Base-by-base conservation (phyloP, 129 eudicot species). In the Dittrichia graveolens region DNA sequence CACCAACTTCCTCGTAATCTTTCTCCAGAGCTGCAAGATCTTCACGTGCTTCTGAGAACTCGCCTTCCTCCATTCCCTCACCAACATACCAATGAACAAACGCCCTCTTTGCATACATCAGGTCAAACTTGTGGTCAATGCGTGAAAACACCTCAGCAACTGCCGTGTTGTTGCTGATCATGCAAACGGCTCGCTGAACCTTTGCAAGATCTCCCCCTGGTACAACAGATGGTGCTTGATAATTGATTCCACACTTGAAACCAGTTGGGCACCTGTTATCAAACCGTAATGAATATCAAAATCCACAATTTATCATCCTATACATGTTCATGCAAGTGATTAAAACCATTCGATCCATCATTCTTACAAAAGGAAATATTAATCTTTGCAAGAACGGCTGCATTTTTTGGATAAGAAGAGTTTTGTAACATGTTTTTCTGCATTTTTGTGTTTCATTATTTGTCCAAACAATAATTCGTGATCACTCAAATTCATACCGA, bases 21-120 rank as follows among this genome's bases (percentile, higher is more conserved):
- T 85, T 90, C 85, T 90, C 97, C 7, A 90, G 95, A 41, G 97
- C 97, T 18, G 97, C 97, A 53, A 87, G 80, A 75, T 90, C 97
- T 67, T 87, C 96, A 78, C 96, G 94, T 6, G 96, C 96, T 73
- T 91, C 97, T 37, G 95, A 88, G 71, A 91, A 91, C 85, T 91
- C 97, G 5, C 97, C 97, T 76, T 88, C 97, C 72, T 91, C 97
- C 97, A 91, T 91, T 39, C 95, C 97, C 55, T 91, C 95, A 44
- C 97, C 97, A 3, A 91, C 95, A 34, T 91, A 91, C 97, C 97
- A 91, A 80, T 91, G 97, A 39, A 91, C 97, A 56, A 91, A 91
- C 3, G 97, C 95, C 69, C 97, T 82, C 85, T 91, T 91, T 13
- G 92, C 74, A 45, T 87, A 91, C 97, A 91, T 91, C 65, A 91